Evolutionary conservation across 306 rosid genomes (phyloP).

Genomic region (barrel medic (Medicago truncatula)): DNA sequence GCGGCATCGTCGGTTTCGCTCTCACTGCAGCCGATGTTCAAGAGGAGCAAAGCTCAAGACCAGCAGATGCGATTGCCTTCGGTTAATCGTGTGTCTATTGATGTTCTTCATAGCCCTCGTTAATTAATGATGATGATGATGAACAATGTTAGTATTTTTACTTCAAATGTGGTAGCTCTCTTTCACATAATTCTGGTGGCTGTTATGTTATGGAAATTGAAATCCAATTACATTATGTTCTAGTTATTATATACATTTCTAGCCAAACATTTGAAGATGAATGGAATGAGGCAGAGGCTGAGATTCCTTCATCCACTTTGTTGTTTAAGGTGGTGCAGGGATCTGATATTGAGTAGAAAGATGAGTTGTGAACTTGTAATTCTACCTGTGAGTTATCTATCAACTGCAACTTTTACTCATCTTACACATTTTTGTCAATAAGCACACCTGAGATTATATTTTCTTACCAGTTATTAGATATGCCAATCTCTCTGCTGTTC

Average conservation of each 20-base stretch:
- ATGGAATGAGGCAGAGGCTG: constrained; percentile 46
- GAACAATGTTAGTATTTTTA: constrained; percentile 48
- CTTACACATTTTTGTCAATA: constrained; percentile 22
- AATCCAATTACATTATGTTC: constrained; percentile 53
- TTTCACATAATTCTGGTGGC: constrained; percentile 51
- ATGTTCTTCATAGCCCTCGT: constrained; percentile 69
- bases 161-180: constrained; percentile 59
- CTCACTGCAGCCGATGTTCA: constrained; percentile 63
- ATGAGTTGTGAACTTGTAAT: constrained; percentile 47
- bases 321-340: constrained; percentile 40
- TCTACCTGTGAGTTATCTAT: constrained; percentile 46
- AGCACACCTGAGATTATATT: constrained; percentile 23
- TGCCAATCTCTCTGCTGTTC: constrained; percentile 8
- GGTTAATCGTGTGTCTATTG: constrained; percentile 62
- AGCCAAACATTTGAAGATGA: constrained; percentile 53
- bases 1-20: constrained; percentile 48
- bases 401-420: constrained; percentile 26
- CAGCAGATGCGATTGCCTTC: constrained; percentile 76
- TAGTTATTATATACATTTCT: constrained; percentile 46
- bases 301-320: constrained; percentile 39
- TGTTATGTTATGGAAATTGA: constrained; percentile 45
- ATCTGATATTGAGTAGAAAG: constrained; percentile 45
- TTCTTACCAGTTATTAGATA: constrained; percentile 8
- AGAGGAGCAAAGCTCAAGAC: constrained; percentile 74
- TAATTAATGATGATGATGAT: constrained; percentile 49